Percentiles rank a stretch among this genome's conserved stretches.
phyloP scores from a whole-genome alignment of 768 basidiomycete species.

The Pisolithus sp. region DNA sequence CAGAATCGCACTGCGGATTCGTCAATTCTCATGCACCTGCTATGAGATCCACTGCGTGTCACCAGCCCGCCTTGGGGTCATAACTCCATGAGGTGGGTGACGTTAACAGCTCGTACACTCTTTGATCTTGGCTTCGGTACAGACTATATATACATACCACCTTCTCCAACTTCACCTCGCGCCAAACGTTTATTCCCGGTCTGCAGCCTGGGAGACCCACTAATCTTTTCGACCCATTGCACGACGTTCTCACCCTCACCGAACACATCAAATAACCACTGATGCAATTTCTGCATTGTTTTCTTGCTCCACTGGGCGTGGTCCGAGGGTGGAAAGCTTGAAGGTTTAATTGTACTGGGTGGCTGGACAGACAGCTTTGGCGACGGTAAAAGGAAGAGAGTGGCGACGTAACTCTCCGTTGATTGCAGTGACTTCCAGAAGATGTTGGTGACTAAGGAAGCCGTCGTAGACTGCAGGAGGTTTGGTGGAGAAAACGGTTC shows the following conservation, averaged over 20 bases:
- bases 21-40: no score
- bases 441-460: conserved; percentile 38
- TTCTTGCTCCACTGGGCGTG: conserved; percentile 32
- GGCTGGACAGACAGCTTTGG: conserved; percentile 36
- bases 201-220: not conserved
- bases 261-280: conserved; percentile 30
- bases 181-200: conserved; percentile 5
- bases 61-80: no score
- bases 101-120: no score
- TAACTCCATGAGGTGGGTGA: no score
- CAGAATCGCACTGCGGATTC: no score
- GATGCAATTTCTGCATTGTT: conserved; percentile 31
- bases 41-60: not conserved
- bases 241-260: conserved; percentile 14
- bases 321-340: conserved; percentile 20
- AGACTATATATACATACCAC: conserved; percentile 45
- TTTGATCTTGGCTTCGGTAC: not conserved
- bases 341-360: conserved; percentile 33
- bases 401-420: not conserved
- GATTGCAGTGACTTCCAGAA: conserved; percentile 9
- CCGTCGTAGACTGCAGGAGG: conserved; percentile 47
- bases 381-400: conserved; percentile 44
- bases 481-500: conserved; percentile 49
- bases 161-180: conserved; percentile 36
- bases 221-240: conserved; percentile 12